Evolutionary conservation across 345 rosid species (phyloP).

Genomic region (Pistacia integerrima): DNA sequence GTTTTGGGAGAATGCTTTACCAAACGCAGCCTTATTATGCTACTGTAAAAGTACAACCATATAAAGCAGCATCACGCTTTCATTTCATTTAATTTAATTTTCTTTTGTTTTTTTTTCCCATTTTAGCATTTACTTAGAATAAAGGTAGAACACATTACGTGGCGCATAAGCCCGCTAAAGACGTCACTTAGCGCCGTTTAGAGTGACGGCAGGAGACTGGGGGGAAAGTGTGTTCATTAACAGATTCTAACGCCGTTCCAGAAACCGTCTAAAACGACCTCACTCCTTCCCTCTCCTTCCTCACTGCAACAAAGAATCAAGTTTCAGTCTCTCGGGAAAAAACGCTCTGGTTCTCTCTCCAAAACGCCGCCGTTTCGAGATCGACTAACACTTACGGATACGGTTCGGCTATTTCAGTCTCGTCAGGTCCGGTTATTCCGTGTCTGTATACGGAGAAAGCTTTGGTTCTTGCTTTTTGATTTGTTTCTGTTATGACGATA

Average conservation of each 20-base stretch:
- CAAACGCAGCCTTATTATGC: background rate
- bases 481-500: background rate
- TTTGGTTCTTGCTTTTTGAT: background rate
- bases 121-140: conserved; percentile 20
- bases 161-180: conserved; percentile 12
- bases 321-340: conserved; percentile 18
- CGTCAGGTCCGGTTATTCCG: conserved; percentile 13
- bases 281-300: conserved; percentile 36
- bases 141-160: conserved; percentile 17
- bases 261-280: conserved; percentile 61
- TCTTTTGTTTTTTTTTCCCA: background rate
- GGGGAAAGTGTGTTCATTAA: background rate
- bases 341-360: conserved; percentile 19
- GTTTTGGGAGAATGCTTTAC: background rate
- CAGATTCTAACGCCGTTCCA: conserved; percentile 47
- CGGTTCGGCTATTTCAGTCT: conserved; percentile 23
- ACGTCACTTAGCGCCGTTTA: conserved; percentile 37
- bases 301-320: conserved; percentile 22
- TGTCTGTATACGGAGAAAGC: background rate
- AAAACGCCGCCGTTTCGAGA: conserved; percentile 13
- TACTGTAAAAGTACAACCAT: conserved; percentile 7
- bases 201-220: background rate
- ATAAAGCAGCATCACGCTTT: background rate
- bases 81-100: background rate
- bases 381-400: conserved; percentile 5